Percentiles rank a stretch among this genome's conserved stretches.
Conservation (phyloP, 169 alveolate genomes). For the Ichthyophthirius multifiliis region DNA sequence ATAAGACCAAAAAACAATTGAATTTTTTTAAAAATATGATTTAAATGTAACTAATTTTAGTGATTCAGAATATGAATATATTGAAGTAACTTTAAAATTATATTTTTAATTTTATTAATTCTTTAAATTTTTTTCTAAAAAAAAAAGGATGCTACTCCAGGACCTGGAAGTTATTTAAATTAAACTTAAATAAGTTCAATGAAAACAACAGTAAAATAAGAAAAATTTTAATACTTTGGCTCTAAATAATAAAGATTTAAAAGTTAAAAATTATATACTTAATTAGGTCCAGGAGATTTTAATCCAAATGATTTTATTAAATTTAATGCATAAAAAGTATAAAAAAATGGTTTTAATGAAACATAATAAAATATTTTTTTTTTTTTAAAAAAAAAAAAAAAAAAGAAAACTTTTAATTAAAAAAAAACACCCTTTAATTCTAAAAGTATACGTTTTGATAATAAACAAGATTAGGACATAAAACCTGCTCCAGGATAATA, state of each 20-base stretch:
- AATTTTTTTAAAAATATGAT: not conserved
- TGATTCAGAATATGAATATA: constrained; percentile 15
- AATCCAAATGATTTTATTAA: not conserved
- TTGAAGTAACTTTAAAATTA: not conserved
- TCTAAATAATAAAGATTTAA: not conserved
- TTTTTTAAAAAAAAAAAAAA: not conserved
- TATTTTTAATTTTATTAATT: not conserved
- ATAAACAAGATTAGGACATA: not conserved
- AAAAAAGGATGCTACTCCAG: constrained; percentile 7
- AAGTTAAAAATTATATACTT: not conserved
- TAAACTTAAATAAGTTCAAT: not conserved
- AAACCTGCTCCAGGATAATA: constrained; percentile 9
- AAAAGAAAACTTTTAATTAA: not conserved
- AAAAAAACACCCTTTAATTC: not conserved
- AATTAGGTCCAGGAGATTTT: not conserved
- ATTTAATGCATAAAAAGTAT: too few relatives aligned
- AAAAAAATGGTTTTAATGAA: not conserved
- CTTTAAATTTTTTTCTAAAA: not conserved
- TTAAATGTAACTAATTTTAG: not conserved
- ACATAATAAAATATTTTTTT: not conserved
- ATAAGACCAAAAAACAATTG: not conserved
- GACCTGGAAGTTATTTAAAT: constrained; percentile 8
- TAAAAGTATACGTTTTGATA: constrained; percentile 6
- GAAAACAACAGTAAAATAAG: not conserved
- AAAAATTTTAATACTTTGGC: constrained; percentile 18